These are phyloP conservation scores for Mortierella polycephala DNA, from an alignment of 371 early-diverging fungal genomes.

Conservation along the genomic window DNA sequence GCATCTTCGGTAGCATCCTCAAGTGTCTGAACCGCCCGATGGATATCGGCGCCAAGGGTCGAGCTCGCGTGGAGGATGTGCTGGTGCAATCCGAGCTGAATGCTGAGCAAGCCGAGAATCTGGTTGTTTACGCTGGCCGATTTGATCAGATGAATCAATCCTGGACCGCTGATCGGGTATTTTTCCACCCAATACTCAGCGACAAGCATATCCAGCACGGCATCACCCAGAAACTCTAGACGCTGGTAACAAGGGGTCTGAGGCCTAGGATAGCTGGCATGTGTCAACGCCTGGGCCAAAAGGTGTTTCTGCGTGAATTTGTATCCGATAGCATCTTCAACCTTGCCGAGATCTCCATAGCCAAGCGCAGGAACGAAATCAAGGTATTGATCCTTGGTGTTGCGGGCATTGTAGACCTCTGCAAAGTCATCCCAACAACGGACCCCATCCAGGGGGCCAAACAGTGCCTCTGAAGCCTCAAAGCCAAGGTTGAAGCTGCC, in stretches of 20 bases:
- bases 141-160: slow-evolving; percentile 72
- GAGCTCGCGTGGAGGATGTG: slow-evolving; percentile 70
- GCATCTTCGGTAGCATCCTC: slow-evolving; percentile 13
- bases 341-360: slow-evolving; percentile 12
- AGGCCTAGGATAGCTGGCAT: slow-evolving; percentile 60
- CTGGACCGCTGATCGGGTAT: slow-evolving; percentile 66
- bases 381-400: no score
- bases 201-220: slow-evolving; percentile 81
- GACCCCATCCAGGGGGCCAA: slow-evolving; percentile 65
- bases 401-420: neutral
- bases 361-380: slow-evolving; percentile 1
- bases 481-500: slow-evolving; percentile 75
- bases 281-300: slow-evolving; percentile 84
- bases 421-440: slow-evolving; percentile 62
- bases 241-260: slow-evolving; percentile 79
- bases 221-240: slow-evolving; percentile 91
- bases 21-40: slow-evolving; percentile 4
- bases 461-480: slow-evolving; percentile 62
- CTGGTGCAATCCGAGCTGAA: slow-evolving; percentile 65
- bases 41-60: slow-evolving; percentile 35
- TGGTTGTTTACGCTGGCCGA: slow-evolving; percentile 85
- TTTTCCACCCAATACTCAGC: slow-evolving; percentile 71
- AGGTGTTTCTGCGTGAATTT: slow-evolving; percentile 66
- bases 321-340: slow-evolving; percentile 73
- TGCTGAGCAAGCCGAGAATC: slow-evolving; percentile 74